These are phyloP conservation scores for Verticillium dahliae DNA, from an alignment of 2,329 filamentous ascomycete species.

Conservation along the genomic window DNA sequence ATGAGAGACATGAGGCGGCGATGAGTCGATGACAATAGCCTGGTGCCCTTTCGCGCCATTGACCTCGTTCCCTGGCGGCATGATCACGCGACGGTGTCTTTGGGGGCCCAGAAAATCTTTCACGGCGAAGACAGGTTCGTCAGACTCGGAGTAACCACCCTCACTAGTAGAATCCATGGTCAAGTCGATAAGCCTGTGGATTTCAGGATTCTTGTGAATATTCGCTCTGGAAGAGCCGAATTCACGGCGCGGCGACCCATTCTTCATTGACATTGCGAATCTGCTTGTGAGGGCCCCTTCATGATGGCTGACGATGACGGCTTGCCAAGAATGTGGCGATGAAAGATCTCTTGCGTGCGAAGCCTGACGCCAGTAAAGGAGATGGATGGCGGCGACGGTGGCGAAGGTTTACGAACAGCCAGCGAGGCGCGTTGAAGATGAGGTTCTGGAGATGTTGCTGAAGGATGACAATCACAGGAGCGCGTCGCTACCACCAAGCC, in stretches of 20 bases:
- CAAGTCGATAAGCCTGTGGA: background rate
- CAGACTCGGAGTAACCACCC: background rate
- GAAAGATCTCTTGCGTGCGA: background rate
- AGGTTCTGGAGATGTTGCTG: conserved; percentile 1
- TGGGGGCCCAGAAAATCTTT: background rate
- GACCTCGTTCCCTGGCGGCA: background rate
- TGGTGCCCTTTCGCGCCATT: background rate
- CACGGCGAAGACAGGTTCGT: background rate
- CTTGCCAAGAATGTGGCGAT: background rate
- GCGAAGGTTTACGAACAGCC: background rate
- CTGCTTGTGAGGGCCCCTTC: background rate
- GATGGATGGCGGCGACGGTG: background rate
- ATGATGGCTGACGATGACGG: background rate
- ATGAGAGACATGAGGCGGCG: background rate
- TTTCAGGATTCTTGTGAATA: background rate
- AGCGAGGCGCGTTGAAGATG: background rate
- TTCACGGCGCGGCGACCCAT: background rate
- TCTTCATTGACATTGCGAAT: background rate
- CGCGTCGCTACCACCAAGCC: background rate
- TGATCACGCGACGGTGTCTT: background rate
- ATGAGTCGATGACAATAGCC: background rate
- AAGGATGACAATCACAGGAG: background rate
- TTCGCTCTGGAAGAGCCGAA: background rate
- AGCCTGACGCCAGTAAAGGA: background rate
- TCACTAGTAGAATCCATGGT: background rate